A percentile compares a stretch with the other conserved stretches of the same genome.
These are phyloP conservation scores for Handroanthus guayacan DNA, from an alignment of 257 asterid species.

Conservation along the genomic window DNA sequence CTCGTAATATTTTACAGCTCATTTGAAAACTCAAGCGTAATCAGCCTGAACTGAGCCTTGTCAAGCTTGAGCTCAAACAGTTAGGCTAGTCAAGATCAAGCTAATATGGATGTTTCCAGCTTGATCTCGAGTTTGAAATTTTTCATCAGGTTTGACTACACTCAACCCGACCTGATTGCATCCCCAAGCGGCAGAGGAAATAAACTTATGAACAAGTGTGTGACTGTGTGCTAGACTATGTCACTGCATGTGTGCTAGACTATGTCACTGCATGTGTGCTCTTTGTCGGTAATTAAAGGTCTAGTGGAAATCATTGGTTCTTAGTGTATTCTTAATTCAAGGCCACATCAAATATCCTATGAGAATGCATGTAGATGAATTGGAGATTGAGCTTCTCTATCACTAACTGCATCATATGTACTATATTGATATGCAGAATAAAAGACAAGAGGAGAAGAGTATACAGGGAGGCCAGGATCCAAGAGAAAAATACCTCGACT, in stretches of 20 bases:
- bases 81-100: too few species aligned
- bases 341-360: not conserved
- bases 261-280: not conserved
- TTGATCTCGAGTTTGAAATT: too few species aligned
- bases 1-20: too few species aligned
- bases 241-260: not conserved
- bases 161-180: too few species aligned
- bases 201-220: not conserved
- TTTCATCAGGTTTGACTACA: too few species aligned
- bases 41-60: too few species aligned
- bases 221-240: not conserved
- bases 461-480: slow-evolving; percentile 4
- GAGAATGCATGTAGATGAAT: not conserved
- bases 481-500: slow-evolving; percentile 71
- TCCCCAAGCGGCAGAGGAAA: not conserved
- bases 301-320: not conserved
- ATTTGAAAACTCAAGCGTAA: too few species aligned
- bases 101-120: too few species aligned
- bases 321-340: slow-evolving; percentile 19
- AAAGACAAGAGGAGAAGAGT: not conserved
- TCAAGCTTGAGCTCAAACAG: too few species aligned
- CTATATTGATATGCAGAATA: not conserved
- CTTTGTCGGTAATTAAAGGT: not conserved
- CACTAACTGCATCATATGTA: slow-evolving; percentile 11
- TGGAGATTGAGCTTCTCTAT: not conserved